Base-by-base conservation (phyloP, 2,329 filamentous ascomycete genomes). In the Xylaria multiplex region DNA sequence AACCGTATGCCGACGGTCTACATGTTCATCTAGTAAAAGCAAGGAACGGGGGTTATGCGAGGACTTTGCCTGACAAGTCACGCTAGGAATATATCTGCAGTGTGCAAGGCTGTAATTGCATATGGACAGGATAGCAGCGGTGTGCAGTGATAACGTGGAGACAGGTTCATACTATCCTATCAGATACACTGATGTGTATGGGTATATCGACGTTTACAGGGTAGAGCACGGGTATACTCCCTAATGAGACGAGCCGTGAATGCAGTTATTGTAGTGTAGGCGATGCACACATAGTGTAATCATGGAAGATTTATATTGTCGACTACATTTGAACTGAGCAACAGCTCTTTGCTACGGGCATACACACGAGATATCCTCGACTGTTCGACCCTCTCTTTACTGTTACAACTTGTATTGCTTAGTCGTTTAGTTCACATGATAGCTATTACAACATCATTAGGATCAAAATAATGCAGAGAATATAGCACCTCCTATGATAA, bases 381-480 rank as follows among this genome's bases (percentile, higher is more conserved):
- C 59, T 37, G 13, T 37, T 2, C 24, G 43, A n/a, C 14, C 14
- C 19, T 30, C 53, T n/a, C 22, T 55, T 19, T 42, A 32, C 6
- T 32, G 42, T 42, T 45, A n/a, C 43, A 8, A 37, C 22, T 7
- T 37, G 30, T 19, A 49, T 32, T 9, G 32, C 16, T 6, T 62
- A 56, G 49, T 32, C 6, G 32, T 16, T 6, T 62, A 56, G 49
- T 14, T 22, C 42, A n/a, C 14, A 32, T 19, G 27, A 14, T 19
- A 49, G 43, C 30, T 43, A 32, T 50, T 19, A 32, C n/a, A 35
- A 61, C 42, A 48, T 37, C 40, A 61, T 24, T 19, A 46, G 52
- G 35, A 35, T 37, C 6, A 4, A 45, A 37, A 27, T 19, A 57
- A 56, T 49, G 45, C 13, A 56, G 35, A 45, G n/a, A n/a, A n/a